phyloP scores from a whole-genome alignment of 2,329 filamentous ascomycete genomes.

The Fusarium keratoplasticum region DNA sequence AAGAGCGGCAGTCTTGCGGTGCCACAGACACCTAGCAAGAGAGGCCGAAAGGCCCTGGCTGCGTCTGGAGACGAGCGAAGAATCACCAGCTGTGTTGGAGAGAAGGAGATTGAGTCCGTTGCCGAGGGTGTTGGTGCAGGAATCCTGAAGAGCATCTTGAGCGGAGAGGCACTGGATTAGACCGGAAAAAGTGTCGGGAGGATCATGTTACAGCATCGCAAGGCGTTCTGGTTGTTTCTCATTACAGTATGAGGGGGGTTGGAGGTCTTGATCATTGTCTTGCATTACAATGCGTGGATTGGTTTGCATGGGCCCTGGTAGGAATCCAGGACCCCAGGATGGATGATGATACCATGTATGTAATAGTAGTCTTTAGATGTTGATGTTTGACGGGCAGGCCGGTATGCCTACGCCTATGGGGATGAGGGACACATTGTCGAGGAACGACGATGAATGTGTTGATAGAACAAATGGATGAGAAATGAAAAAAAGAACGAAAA shows the following conservation, averaged over 20 bases:
- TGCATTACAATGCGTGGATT: conserved; percentile 29
- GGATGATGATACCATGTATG: conserved; percentile 33
- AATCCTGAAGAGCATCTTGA: conserved; percentile 72
- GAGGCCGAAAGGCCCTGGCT: conserved; percentile 67
- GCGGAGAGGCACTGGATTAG: conserved; percentile 69
- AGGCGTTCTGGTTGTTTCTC: conserved; percentile 32
- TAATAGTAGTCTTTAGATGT: conserved; percentile 24
- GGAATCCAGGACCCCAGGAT: conserved; percentile 12
- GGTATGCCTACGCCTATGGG: not conserved
- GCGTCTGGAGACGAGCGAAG: conserved; percentile 77
- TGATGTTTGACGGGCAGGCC: conserved; percentile 5
- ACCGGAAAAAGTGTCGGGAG: conserved; percentile 9
- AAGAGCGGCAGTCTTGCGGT: conserved; percentile 75
- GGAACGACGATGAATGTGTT: not conserved
- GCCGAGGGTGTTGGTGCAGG: conserved; percentile 72
- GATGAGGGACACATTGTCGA: not conserved
- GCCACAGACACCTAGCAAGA: conserved; percentile 78
- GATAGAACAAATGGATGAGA: conserved; percentile 21
- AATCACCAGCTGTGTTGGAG: conserved; percentile 82
- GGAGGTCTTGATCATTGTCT: conserved; percentile 13
- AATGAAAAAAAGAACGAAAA: not conserved
- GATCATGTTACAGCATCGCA: conserved; percentile 35
- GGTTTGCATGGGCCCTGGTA: conserved; percentile 19
- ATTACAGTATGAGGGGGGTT: not conserved
- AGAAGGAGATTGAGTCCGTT: conserved; percentile 80